Evolutionary conservation across 139 green algal species (phyloP).

Genomic region (Picochlorum sp.): DNA sequence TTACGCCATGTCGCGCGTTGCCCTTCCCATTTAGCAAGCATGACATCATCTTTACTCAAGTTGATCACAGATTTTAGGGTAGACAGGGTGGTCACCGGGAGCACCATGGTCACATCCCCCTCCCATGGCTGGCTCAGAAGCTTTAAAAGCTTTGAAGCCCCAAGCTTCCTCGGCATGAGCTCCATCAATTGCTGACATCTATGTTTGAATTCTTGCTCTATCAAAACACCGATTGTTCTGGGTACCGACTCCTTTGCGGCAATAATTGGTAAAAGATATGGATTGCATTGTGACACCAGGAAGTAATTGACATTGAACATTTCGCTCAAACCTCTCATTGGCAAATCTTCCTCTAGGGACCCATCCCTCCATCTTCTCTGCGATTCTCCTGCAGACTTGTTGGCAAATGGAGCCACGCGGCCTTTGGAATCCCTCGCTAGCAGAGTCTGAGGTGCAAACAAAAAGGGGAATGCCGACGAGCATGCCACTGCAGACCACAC

Average conservation of each 20-base stretch:
- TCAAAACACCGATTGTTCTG: constrained; percentile 1
- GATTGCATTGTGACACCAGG: constrained; percentile 45
- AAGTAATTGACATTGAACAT: constrained; percentile 92
- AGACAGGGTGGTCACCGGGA: constrained; percentile 49
- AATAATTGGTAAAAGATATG: constrained; percentile 17
- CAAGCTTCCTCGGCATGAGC: constrained; percentile 14
- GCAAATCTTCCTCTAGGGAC: constrained; percentile 69
- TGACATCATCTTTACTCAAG: constrained; percentile 39
- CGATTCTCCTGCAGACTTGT: constrained; percentile 16
- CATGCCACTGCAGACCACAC: constrained; percentile 83
- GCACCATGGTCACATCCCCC: constrained; percentile 75
- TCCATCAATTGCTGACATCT: constrained; percentile 34
- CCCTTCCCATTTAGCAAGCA: constrained; percentile 29
- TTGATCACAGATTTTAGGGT: constrained; percentile 67
- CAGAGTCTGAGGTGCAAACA: constrained; percentile 75
- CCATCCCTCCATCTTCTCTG: constrained; percentile 64
- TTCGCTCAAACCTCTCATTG: constrained; percentile 65
- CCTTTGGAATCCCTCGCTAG: constrained; percentile 32
- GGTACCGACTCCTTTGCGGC: constrained; percentile 6
- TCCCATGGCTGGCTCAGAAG: constrained; percentile 56
- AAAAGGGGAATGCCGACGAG: constrained; percentile 75
- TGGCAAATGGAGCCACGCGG: constrained; percentile 15
- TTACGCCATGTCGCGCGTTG: constrained; percentile 68
- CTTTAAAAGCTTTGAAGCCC: constrained; percentile 21
- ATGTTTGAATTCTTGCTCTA: constrained; percentile 24